Base-by-base conservation (phyloP, 345 rosid species). In the Dimocarpus longan region DNA sequence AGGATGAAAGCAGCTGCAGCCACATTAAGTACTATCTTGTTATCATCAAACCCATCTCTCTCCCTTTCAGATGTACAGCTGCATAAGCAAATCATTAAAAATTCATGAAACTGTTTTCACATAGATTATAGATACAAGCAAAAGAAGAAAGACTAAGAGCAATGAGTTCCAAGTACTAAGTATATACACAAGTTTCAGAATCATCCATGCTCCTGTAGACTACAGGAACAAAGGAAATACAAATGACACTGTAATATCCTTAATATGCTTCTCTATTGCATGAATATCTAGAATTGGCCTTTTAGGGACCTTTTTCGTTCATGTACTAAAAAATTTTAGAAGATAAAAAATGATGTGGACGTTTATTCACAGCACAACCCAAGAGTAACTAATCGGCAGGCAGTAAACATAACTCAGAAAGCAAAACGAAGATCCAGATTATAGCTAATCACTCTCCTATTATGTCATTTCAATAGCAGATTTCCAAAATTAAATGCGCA, bases 1-100 rank as follows among this genome's bases (percentile, higher is more conserved):
- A 96, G 86, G 76, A 84, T 85, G 80, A 94, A 92, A 70, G 97
- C 93, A 85, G 91, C 97, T 74, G 91, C 87, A 78, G 89, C 80
- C 75, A 86, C 86, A 80, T 77, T 79, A 50, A 84, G 83, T 71
- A 92, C 59, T 43, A 84, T 83, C 79, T 89, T 91, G 81, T 73
- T 80, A 73, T 84, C 87, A 80, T 88, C 90, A 82, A 73, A 83
- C 81, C 76, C 87, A 79, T 81, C 85, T 68, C 60, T 81, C 67
- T 85, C 87, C 75, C 70, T 79, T 79, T 88, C 87, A 86, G 89
- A 64, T 79, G 65, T 71, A 83, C 71, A 82, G 75, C 97, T 90
- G 86, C 90, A 85, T 0, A 39, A 60, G 66, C 54, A 78, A 70
- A 71, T n/a, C 63, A 80, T 32, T 48, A 66, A 71, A 50, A 42